phyloP scores from a whole-genome alignment of 176 grass and related monocot species.

The Zea mays region Zm-B73-REFERENCE-NAM-5.0 NC_050105.1:136480001-136480500 shows the following conservation, averaged over 20 bases:
- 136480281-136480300: conserved; percentile 28
- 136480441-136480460: conserved; percentile 52
- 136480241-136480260: conserved; percentile 60
- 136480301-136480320: conserved; percentile 26
- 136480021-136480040: conserved; percentile 93
- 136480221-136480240: conserved; percentile 69
- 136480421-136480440: conserved; percentile 64
- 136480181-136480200: conserved; percentile 83
- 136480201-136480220: conserved; percentile 93
- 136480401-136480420: conserved; percentile 69
- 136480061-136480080: conserved; percentile 84
- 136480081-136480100: conserved; percentile 62
- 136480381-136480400: conserved; percentile 62
- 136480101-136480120: conserved; percentile 59
- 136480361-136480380: conserved; percentile 46
- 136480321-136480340: conserved; percentile 43
- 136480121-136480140: conserved; percentile 74
- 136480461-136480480: conserved; percentile 40
- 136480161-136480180: conserved; percentile 86
- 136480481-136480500: conserved; percentile 35
- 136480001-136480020: conserved; percentile 80
- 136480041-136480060: conserved; percentile 79
- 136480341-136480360: conserved; percentile 62
- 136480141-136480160: conserved; percentile 86
- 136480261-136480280: conserved; percentile 37